Conservation (phyloP, 2,329 filamentous ascomycete genomes). For the Venturia aucupariae region DNA sequence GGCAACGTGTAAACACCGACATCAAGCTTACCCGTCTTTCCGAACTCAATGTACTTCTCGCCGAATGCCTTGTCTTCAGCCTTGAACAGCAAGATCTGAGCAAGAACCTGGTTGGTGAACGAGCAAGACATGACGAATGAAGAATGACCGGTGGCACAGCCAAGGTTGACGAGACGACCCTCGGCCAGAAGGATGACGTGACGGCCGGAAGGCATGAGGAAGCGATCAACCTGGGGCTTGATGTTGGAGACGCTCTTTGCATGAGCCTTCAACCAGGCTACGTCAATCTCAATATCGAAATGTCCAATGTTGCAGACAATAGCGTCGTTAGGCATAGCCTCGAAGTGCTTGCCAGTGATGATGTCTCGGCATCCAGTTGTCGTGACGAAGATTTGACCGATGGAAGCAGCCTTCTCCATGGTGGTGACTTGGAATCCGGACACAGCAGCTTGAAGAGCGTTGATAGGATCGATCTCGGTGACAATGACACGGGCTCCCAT, state of each 20-base stretch:
- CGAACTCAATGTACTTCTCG: constrained; percentile 94
- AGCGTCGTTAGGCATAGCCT: constrained; percentile 91
- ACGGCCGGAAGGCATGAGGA: constrained; percentile 82
- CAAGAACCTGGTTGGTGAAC: constrained; percentile 99
- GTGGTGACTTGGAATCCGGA: constrained; percentile 93
- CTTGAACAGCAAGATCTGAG: constrained; percentile 98
- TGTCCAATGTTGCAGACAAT: constrained; percentile 99
- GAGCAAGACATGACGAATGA: constrained; percentile 99
- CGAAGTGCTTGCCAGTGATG: constrained; percentile 82
- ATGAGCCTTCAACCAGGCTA: constrained; percentile 98
- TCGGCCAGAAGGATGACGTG: constrained; percentile 98
- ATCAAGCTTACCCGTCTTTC: constrained; percentile 80
- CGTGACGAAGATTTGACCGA: constrained; percentile 97
- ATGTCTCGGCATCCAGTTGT: constrained; percentile 99
- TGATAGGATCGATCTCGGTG: constrained; percentile 98
- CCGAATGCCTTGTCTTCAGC: constrained; percentile 75
- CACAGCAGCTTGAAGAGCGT: constrained; percentile 97
- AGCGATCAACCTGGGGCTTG: constrained; percentile 99
- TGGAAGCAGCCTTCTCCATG: constrained; percentile 88
- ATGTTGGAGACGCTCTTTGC: constrained; percentile 91
- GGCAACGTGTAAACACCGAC: constrained; percentile 93
- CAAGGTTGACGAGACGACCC: constrained; percentile 97
- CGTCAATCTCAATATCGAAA: constrained; percentile 99
- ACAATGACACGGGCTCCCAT: constrained; percentile 97
- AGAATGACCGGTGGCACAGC: constrained; percentile 97